Evolutionary conservation across 2,329 filamentous ascomycete species (phyloP), one percentile per base, ranked within the genome.

Genomic region (Cryphonectria radicalis): DNA sequence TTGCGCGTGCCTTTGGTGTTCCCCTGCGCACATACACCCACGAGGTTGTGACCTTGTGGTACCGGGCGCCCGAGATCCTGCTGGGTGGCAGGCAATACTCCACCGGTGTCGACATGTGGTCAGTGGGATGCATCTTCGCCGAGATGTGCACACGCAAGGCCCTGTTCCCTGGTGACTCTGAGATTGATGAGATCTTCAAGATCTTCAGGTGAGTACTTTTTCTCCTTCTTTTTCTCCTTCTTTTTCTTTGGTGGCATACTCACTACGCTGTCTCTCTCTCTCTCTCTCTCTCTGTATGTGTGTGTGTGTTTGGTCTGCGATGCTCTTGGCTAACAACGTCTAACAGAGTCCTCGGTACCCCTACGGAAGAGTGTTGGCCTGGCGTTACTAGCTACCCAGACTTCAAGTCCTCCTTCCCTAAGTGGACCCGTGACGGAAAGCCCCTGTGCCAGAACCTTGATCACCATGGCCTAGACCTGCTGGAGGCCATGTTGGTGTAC

Each of bases 41-140:
- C 82, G 93, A 97, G 87, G 93, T 97, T 73, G 93, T 97, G 71
- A 97, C 93, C 0, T 86, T 97, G 68, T 97, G 93, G 93, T 97
- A 97, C 80, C 92, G 93, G 72, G 88, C 93, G 10, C 93, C 93
- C 1, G 93, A 97, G 81, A 96, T 97, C 79, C 86, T 97, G 53
- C 89, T 97, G 3, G 93, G 93, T 78, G 93, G 93, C 69, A 91
- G 93, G 73, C 93, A 96, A 80, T 97, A 97, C 84, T 95, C 92
- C 19, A 97, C 93, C n/a, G 93, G 93, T 72, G 93, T 97, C 59
- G 93, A 97, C 80, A 96, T 97, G 92, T 97, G 93, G 93, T 95
- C 92, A 32, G 90, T 94, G 57, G 93, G 93, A 73, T 95, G 93
- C 81, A 97, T 97, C 81, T 96, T 97, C 79, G 93, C 93, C 28